These are phyloP conservation scores for Lactifluus echinatus DNA, from an alignment of 768 basidiomycete species.

Conservation along the genomic window DNA sequence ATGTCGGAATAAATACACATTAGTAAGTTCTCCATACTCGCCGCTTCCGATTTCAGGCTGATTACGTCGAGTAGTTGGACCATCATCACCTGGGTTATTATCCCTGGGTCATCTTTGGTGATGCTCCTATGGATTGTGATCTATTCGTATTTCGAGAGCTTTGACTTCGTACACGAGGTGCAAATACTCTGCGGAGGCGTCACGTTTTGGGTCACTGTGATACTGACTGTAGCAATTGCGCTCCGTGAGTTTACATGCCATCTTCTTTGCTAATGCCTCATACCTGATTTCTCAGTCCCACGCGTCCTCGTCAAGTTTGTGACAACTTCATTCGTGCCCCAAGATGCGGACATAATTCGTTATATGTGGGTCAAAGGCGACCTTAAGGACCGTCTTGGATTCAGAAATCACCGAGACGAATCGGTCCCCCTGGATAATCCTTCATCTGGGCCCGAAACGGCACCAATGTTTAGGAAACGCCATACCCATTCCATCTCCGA, in stretches of 20 bases:
- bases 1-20: constrained; percentile 81
- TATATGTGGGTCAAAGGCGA: constrained; percentile 86
- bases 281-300: constrained; percentile 47
- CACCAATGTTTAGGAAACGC: constrained; percentile 62
- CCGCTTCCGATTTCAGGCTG: constrained; percentile 1
- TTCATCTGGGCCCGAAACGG: constrained; percentile 44
- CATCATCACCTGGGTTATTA: constrained; percentile 73
- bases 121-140: constrained; percentile 84
- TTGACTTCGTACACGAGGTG: constrained; percentile 67
- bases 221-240: constrained; percentile 60
- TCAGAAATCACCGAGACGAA: constrained; percentile 47
- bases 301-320: constrained; percentile 73
- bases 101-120: constrained; percentile 69
- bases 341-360: constrained; percentile 85
- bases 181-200: constrained; percentile 66
- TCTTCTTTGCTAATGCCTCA: neutral
- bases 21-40: constrained; percentile 52
- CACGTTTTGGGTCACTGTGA: constrained; percentile 76
- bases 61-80: constrained; percentile 51
- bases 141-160: constrained; percentile 73
- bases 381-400: constrained; percentile 72
- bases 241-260: constrained; percentile 44
- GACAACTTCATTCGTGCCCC: constrained; percentile 60
- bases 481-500: constrained; percentile 63
- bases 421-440: neutral